Evolutionary conservation across 495 filamentous ascomycete species (phyloP).

Genomic region (Penicillium diatomitis): DNA sequence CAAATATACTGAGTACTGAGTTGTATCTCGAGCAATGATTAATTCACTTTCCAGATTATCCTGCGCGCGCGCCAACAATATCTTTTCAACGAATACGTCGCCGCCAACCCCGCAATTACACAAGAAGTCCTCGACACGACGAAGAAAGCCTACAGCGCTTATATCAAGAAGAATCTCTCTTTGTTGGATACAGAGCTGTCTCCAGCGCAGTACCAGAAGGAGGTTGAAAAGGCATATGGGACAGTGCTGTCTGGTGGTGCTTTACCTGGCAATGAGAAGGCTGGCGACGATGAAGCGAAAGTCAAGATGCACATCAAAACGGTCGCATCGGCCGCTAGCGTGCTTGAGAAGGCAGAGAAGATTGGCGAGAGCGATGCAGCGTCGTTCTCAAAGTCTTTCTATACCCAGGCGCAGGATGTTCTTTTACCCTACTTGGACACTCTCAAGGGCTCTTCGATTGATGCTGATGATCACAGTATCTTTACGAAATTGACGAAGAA

Average conservation of each 20-base stretch:
- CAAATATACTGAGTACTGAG: not conserved
- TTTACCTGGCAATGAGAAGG: conserved; percentile 51
- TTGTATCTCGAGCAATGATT: conserved; percentile 1
- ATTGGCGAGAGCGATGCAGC: conserved; percentile 12
- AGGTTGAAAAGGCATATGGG: conserved; percentile 53
- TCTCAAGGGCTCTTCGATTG: conserved; percentile 62
- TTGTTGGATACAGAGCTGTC: conserved; percentile 38
- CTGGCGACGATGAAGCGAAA: conserved; percentile 73
- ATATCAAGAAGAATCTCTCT: conserved; percentile 70
- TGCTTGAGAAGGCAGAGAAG: conserved; percentile 38
- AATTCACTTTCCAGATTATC: conserved; percentile 53
- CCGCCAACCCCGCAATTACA: conserved; percentile 37
- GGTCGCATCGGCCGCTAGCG: conserved; percentile 49
- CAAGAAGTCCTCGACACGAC: conserved; percentile 46
- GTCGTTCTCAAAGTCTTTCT: conserved; percentile 47
- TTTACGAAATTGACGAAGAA: conserved; percentile 74
- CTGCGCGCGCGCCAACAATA: conserved; percentile 70
- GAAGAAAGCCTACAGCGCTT: conserved; percentile 58
- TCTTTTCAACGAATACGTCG: conserved; percentile 50
- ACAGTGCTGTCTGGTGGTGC: conserved; percentile 42
- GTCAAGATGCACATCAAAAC: conserved; percentile 90
- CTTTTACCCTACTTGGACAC: conserved; percentile 79
- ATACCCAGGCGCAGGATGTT: conserved; percentile 50
- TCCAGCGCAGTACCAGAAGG: conserved; percentile 39
- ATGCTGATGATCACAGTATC: conserved; percentile 63